Conservation (phyloP, 2,329 filamentous ascomycete genomes). For the Diplodia seriata region DNA sequence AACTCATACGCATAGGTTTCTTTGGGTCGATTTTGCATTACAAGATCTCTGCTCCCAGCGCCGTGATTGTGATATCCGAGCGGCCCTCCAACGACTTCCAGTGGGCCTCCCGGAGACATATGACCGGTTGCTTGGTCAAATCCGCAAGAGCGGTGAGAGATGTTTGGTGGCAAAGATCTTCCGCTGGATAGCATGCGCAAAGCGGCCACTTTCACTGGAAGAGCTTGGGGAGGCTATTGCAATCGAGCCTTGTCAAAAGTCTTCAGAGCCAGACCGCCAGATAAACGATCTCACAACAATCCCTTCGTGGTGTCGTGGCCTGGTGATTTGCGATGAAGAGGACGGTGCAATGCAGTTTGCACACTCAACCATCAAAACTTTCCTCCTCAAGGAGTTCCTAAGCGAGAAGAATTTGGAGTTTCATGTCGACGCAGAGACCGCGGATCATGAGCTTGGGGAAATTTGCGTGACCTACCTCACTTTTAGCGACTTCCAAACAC, state of each 20-base stretch:
- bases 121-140: neutral
- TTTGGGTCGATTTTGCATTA: slow-evolving; percentile 7
- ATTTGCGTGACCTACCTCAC: slow-evolving; percentile 6
- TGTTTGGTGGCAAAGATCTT: neutral
- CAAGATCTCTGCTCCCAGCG: neutral
- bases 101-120: neutral
- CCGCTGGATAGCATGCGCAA: slow-evolving; percentile 35
- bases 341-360: neutral
- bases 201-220: slow-evolving; percentile 44
- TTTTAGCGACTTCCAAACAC: slow-evolving; percentile 14
- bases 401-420: neutral
- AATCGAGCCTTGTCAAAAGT: slow-evolving; percentile 44
- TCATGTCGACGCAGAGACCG: neutral
- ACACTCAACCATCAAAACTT: neutral
- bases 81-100: neutral
- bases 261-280: slow-evolving; percentile 38
- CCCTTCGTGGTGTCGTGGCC: slow-evolving; percentile 45
- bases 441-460: neutral
- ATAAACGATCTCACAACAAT: slow-evolving; percentile 42
- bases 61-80: neutral
- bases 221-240: slow-evolving; percentile 50
- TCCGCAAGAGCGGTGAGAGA: neutral
- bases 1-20: neutral
- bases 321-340: slow-evolving; percentile 46
- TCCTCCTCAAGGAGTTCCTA: neutral